Conservation (phyloP, 163 green algal genomes). For the Chlamydomonas reinhardtii region DNA sequence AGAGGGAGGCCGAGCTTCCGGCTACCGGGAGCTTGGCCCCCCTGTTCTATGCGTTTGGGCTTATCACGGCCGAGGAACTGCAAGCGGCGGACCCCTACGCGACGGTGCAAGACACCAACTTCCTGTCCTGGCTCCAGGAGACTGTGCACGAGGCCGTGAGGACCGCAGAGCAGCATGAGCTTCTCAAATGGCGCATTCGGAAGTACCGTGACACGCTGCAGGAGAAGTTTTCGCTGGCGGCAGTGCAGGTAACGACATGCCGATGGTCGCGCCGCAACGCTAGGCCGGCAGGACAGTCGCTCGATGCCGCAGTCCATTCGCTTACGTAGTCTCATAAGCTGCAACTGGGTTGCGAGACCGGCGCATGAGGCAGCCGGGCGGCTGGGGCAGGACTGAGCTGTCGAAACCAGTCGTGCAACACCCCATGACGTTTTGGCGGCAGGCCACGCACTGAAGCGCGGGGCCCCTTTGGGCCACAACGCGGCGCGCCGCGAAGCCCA, state of each 20-base stretch:
- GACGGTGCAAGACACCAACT: slow-evolving; percentile 69
- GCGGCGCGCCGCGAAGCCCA: no score
- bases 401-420: no score
- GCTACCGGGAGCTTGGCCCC: slow-evolving; percentile 79
- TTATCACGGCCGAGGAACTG: slow-evolving; percentile 86
- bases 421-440: no score
- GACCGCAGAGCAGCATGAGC: slow-evolving; percentile 84
- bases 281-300: no score
- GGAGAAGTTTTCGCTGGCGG: slow-evolving; percentile 72
- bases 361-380: no score
- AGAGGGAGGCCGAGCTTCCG: slow-evolving; percentile 75
- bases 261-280: no score
- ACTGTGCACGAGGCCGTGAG: slow-evolving; percentile 80
- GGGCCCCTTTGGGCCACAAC: no score
- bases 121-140: slow-evolving; percentile 83
- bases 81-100: slow-evolving; percentile 41
- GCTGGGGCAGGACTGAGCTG: no score
- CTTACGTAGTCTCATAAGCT: no score
- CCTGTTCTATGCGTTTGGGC: slow-evolving; percentile 87
- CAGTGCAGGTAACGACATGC: slow-evolving; percentile 64
- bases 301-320: no score
- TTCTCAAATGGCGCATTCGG: slow-evolving; percentile 76
- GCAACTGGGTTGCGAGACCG: no score
- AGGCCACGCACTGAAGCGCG: no score
- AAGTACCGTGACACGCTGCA: slow-evolving; percentile 75